phyloP scores from a whole-genome alignment of 1,139 yeast genomes.

The Taphrina betulina region DNA sequence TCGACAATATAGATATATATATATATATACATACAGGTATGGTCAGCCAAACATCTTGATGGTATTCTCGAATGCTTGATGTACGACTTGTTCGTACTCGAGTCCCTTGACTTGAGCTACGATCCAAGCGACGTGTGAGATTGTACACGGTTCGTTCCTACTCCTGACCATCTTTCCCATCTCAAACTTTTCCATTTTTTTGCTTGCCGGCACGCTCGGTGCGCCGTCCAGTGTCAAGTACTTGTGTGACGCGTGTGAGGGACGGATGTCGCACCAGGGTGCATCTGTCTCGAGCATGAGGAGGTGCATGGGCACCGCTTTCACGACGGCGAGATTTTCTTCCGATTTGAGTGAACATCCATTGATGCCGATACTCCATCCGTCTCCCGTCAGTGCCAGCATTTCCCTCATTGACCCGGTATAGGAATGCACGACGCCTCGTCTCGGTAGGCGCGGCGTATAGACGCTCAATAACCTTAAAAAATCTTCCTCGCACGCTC shows the following conservation, averaged over 20 bases:
- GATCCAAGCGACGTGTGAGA: conserved; percentile 78
- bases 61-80: conserved; percentile 64
- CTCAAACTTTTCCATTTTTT: conserved; percentile 59
- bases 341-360: conserved; percentile 86
- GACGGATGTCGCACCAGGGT: conserved; percentile 96
- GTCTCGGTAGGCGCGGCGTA: conserved; percentile 46
- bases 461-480: conserved; percentile 60
- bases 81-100: conserved; percentile 56
- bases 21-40: no score
- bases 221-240: conserved; percentile 48
- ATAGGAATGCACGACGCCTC: conserved; percentile 88
- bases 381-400: conserved; percentile 54
- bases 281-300: conserved; percentile 76
- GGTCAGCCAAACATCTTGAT: conserved; percentile 57
- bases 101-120: conserved; percentile 59
- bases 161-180: conserved; percentile 63
- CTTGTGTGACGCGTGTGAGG: conserved; percentile 72
- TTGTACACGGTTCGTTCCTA: conserved; percentile 86
- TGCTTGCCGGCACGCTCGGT: conserved; percentile 54
- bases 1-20: no score
- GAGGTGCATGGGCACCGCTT: conserved; percentile 62
- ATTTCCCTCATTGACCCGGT: conserved; percentile 76
- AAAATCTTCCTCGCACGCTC: conserved; percentile 85
- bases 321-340: conserved; percentile 68
- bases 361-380: conserved; percentile 76